Evolutionary conservation across 805 yeast genomes (phyloP).

Genomic region (Saturnispora zaruensis): DNA sequence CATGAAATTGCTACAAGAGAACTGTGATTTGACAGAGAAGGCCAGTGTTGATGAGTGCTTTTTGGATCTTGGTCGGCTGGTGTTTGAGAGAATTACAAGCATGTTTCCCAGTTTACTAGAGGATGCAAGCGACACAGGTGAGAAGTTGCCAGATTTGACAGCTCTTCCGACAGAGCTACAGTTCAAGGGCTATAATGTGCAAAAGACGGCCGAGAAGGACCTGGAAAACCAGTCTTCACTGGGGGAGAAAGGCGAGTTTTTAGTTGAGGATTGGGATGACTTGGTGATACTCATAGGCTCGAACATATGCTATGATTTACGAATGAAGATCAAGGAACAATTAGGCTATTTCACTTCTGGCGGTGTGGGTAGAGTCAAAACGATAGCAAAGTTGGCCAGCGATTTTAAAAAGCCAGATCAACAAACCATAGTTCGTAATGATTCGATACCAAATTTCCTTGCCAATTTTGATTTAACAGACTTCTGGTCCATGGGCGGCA

Average conservation of each 20-base stretch:
- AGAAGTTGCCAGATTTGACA: slow-evolving; percentile 39
- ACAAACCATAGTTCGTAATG: slow-evolving; percentile 64
- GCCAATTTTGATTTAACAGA: slow-evolving; percentile 57
- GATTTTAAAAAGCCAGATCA: slow-evolving; percentile 78
- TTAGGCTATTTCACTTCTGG: slow-evolving; percentile 85
- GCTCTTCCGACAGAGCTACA: slow-evolving; percentile 16
- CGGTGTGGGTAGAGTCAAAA: slow-evolving; percentile 71
- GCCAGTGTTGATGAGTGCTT: slow-evolving; percentile 95
- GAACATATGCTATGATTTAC: slow-evolving; percentile 41
- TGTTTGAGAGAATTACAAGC: slow-evolving; percentile 36
- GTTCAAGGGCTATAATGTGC: slow-evolving; percentile 26
- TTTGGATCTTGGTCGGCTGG: slow-evolving; percentile 67
- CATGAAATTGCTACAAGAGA: slow-evolving; percentile 49
- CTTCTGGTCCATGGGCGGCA: slow-evolving; percentile 90
- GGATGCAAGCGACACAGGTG: slow-evolving; percentile 12
- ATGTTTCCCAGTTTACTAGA: slow-evolving; percentile 39
- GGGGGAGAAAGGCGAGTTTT: neutral
- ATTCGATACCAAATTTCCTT: slow-evolving; percentile 44
- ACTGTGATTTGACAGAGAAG: slow-evolving; percentile 71
- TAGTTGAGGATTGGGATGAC: slow-evolving; percentile 70
- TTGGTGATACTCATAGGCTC: slow-evolving; percentile 61
- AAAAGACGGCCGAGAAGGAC: slow-evolving; percentile 16
- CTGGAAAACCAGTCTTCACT: slow-evolving; percentile 12
- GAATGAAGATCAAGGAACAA: slow-evolving; percentile 42
- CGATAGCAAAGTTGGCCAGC: slow-evolving; percentile 79